phyloP scores from a whole-genome alignment of 2,329 filamentous ascomycete genomes.

The Fusarium mexicanum region DNA sequence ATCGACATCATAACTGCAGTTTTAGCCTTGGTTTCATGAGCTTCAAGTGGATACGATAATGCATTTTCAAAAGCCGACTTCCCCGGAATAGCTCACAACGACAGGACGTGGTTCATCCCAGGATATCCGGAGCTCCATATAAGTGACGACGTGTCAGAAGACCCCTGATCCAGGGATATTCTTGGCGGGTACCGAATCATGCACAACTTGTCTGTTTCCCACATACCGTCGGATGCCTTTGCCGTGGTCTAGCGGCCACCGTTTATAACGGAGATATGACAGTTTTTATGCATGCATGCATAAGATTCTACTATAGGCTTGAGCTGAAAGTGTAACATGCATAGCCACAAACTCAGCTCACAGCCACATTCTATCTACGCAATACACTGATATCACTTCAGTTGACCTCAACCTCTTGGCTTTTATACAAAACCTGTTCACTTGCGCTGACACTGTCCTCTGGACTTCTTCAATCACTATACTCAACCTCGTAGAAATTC shows the following conservation, averaged over 20 bases:
- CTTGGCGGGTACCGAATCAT: neutral
- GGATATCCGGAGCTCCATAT: conserved; percentile 4
- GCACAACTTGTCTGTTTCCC: neutral
- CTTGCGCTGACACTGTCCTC: neutral
- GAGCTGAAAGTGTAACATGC: neutral
- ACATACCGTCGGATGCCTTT: neutral
- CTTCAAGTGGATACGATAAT: conserved; percentile 2
- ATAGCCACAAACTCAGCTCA: conserved; percentile 11
- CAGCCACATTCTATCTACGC: conserved; percentile 12
- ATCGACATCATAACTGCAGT: conserved; percentile 20
- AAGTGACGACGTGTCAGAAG: conserved; percentile 9
- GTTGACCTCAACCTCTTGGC: conserved; percentile 2
- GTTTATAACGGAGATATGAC: conserved; percentile 4
- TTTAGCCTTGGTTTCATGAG: conserved; percentile 5
- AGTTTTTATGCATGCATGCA: neutral
- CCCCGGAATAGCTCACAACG: conserved; percentile 17
- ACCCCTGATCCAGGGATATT: conserved; percentile 20
- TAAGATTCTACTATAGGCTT: neutral
- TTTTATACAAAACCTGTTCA: conserved; percentile 1
- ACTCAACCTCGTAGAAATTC: neutral
- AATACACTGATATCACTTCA: conserved; percentile 11
- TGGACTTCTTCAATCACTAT: neutral
- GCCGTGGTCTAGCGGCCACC: neutral
- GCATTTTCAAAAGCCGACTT: conserved; percentile 4
- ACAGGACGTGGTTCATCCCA: conserved; percentile 15